These are phyloP conservation scores for Agastache rugosa DNA, from an alignment of 257 asterid genomes.

Conservation along the genomic window DNA sequence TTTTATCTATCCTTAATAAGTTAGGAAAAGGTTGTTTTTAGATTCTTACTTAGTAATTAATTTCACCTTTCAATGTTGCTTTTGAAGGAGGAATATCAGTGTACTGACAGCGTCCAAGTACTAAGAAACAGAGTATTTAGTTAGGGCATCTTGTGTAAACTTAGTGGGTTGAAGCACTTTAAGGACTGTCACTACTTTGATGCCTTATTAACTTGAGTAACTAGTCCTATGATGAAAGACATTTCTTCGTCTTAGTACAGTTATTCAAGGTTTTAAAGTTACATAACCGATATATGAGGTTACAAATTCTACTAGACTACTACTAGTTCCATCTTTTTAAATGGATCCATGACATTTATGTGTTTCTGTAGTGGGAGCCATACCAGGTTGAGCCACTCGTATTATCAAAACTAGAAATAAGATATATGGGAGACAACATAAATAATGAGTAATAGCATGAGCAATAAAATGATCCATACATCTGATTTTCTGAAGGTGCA, in stretches of 20 bases:
- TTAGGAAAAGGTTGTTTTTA: conserved; percentile 15
- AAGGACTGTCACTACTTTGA: background rate
- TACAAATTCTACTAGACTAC: too few species aligned
- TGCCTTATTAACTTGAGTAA: background rate
- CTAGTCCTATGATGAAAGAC: background rate
- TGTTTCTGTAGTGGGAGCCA: conserved; percentile 18
- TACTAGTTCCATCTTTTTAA: background rate
- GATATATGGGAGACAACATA: background rate
- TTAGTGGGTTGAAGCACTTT: background rate
- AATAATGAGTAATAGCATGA: background rate
- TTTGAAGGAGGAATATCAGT: conserved; percentile 29
- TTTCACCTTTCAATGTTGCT: conserved; percentile 6
- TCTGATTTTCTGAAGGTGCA: conserved; percentile 15
- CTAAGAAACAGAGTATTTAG: background rate
- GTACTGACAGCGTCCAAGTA: background rate
- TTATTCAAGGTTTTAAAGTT: background rate
- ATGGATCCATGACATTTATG: conserved; percentile 29
- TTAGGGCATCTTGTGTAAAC: conserved; percentile 16
- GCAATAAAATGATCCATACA: conserved; percentile 23
- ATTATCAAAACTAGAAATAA: background rate
- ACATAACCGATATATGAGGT: background rate
- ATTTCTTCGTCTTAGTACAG: background rate
- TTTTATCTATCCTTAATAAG: background rate
- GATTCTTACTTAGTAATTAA: background rate
- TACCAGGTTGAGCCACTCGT: conserved; percentile 15